A percentile compares a stretch with the other conserved stretches of the same genome.
Evolutionary conservation across 164 flowering plant genomes (phyloP).

Genomic region (Platanus orientalis): DNA sequence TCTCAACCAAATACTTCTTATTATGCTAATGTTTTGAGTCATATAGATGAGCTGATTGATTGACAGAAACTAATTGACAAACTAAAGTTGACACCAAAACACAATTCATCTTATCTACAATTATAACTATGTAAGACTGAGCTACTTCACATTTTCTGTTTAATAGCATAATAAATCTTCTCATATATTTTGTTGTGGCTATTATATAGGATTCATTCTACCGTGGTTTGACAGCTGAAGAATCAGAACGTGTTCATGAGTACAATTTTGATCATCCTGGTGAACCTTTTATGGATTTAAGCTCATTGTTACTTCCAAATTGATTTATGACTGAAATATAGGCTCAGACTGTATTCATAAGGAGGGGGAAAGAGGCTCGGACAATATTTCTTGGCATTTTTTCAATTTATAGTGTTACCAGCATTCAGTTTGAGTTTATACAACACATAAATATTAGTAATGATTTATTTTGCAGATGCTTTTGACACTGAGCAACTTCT

Average conservation of each 20-base stretch:
- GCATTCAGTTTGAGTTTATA: not conserved
- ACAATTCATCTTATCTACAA: too few species aligned
- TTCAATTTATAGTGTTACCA: not conserved
- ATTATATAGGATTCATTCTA: conserved; percentile 51
- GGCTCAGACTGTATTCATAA: not conserved
- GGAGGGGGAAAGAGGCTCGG: too few species aligned
- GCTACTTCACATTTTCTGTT: too few species aligned
- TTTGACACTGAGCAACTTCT: conserved; percentile 92
- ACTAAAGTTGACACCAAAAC: too few species aligned
- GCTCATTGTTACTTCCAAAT: not conserved
- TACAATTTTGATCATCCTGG: conserved; percentile 68
- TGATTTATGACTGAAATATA: not conserved
- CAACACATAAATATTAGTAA: not conserved
- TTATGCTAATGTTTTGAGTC: too few species aligned
- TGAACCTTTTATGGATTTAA: conserved; percentile 12
- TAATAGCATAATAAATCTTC: too few species aligned
- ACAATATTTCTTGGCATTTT: not conserved
- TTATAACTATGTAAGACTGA: too few species aligned
- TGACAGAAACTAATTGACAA: too few species aligned
- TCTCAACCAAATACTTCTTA: too few species aligned
- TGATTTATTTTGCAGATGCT: conserved; percentile 59
- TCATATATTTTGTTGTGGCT: not conserved
- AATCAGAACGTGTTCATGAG: conserved; percentile 47
- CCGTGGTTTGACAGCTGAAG: conserved; percentile 58
- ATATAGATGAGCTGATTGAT: too few species aligned